Evolutionary conservation across 306 rosid genomes (phyloP).

Genomic region (Vigna angularis): DNA sequence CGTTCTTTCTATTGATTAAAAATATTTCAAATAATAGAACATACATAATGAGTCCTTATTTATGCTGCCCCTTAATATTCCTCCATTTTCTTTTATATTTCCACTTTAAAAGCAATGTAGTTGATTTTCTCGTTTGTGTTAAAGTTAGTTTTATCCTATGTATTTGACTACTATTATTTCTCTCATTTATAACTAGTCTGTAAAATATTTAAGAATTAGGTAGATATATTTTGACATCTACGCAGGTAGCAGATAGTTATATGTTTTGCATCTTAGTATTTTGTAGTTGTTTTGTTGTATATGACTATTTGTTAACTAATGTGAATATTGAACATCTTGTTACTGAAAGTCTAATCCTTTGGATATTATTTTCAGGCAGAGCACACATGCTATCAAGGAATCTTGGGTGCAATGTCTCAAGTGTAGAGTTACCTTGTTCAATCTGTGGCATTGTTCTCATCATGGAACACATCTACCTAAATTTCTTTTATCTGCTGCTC

Average conservation of each 20-base stretch:
- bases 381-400: slow-evolving; percentile 59
- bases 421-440: slow-evolving; percentile 66
- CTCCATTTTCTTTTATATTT: neutral
- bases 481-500: slow-evolving; percentile 71
- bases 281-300: neutral
- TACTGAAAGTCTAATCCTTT: neutral
- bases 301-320: neutral
- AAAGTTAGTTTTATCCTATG: neutral
- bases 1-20: too few relatives aligned
- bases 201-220: neutral
- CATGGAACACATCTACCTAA: slow-evolving; percentile 54
- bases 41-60: slow-evolving; percentile 2
- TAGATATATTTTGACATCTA: neutral
- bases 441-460: slow-evolving; percentile 69
- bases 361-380: slow-evolving; percentile 56
- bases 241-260: neutral
- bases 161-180: neutral
- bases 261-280: slow-evolving; percentile 7
- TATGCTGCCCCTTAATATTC: neutral
- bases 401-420: slow-evolving; percentile 60
- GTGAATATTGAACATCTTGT: neutral
- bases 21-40: neutral
- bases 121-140: neutral
- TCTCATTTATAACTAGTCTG: neutral
- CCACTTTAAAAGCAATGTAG: neutral